These are phyloP conservation scores for Nigrospora oryzae DNA, from an alignment of 2,329 filamentous ascomycete species.

Conservation along the genomic window DNA sequence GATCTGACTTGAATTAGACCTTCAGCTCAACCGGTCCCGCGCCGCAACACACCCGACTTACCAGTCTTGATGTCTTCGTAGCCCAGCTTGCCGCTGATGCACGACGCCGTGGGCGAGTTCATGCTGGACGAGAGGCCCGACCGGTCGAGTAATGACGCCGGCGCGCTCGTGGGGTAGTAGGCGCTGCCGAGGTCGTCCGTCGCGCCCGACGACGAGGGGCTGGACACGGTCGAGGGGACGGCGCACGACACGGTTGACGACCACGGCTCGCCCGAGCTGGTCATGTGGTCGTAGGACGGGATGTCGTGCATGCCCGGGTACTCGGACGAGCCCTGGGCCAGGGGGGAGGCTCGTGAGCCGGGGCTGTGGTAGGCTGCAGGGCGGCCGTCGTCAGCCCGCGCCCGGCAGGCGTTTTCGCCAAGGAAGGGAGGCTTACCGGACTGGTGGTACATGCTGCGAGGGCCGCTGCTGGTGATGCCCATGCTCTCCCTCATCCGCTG, in stretches of 20 bases:
- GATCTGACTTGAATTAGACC: slow-evolving; percentile 20
- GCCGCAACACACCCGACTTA: slow-evolving; percentile 11
- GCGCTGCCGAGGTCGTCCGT: slow-evolving; percentile 36
- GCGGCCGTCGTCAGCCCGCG: slow-evolving; percentile 4
- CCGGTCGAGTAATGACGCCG: slow-evolving; percentile 31
- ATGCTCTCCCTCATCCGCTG: slow-evolving; percentile 34
- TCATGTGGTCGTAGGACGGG: slow-evolving; percentile 27
- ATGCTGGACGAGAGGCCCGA: slow-evolving; percentile 16
- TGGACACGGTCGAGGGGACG: slow-evolving; percentile 40
- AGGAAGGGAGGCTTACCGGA: slow-evolving; percentile 10
- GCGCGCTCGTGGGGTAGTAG: slow-evolving; percentile 42
- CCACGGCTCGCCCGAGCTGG: slow-evolving; percentile 38
- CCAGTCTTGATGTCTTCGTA: slow-evolving; percentile 24
- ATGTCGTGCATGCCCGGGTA: slow-evolving; percentile 34
- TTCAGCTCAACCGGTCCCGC: slow-evolving; percentile 8
- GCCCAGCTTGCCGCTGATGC: slow-evolving; percentile 21
- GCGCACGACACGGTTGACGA: slow-evolving; percentile 32
- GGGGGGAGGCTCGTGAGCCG: slow-evolving; percentile 35
- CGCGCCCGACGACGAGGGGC: slow-evolving; percentile 39
- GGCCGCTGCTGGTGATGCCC: slow-evolving; percentile 25
- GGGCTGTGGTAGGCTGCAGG: slow-evolving; percentile 17
- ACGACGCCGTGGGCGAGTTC: slow-evolving; percentile 21
- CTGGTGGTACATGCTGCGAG: slow-evolving; percentile 13
- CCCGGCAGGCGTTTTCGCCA: neutral
- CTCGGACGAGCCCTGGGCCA: slow-evolving; percentile 30